These are phyloP conservation scores for Kuraishia piskuri DNA, from an alignment of 805 yeast genomes.

Conservation along the genomic window DNA sequence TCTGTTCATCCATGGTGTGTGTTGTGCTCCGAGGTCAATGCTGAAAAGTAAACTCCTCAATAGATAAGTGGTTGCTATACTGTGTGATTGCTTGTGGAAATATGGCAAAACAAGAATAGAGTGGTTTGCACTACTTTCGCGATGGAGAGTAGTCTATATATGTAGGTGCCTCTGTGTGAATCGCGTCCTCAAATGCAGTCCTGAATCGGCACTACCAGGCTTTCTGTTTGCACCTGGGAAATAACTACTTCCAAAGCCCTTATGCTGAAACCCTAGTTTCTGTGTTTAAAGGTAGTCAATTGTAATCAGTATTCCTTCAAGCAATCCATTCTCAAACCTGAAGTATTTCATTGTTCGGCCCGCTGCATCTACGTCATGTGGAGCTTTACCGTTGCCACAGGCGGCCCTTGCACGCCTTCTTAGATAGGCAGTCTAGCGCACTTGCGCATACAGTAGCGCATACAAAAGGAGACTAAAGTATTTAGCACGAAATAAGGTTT, in stretches of 20 bases:
- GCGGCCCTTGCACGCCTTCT: not conserved
- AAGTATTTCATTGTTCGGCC: not conserved
- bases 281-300: too few relatives aligned
- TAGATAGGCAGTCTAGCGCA: not conserved
- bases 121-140: not conserved
- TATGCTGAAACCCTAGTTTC: too few relatives aligned
- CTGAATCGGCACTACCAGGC: too few relatives aligned
- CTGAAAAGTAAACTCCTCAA: not conserved
- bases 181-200: too few relatives aligned
- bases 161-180: not conserved
- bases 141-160: not conserved
- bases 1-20: conserved; percentile 28
- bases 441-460: not conserved
- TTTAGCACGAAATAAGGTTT: not conserved
- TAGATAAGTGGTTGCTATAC: not conserved
- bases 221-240: too few relatives aligned
- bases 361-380: not conserved
- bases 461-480: conserved; percentile 1
- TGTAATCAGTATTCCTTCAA: too few relatives aligned
- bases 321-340: too few relatives aligned
- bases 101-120: not conserved
- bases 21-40: not conserved
- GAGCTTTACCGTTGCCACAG: not conserved
- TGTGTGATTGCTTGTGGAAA: not conserved
- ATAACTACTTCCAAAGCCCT: too few relatives aligned